These are phyloP conservation scores for Jatropha multifida DNA, from an alignment of 441 rosid genomes.

Conservation along the genomic window DNA sequence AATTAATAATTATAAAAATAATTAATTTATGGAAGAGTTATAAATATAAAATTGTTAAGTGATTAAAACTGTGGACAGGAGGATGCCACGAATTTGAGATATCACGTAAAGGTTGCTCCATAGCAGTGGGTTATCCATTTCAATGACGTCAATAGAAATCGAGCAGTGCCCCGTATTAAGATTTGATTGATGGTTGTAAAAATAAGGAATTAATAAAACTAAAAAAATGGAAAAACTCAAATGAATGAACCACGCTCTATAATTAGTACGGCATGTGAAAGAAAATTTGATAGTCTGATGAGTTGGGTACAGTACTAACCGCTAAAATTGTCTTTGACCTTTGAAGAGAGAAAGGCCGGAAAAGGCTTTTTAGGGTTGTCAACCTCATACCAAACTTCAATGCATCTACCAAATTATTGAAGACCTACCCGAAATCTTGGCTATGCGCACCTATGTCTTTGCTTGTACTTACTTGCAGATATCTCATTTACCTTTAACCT, in stretches of 20 bases:
- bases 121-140: not conserved
- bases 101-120: no score
- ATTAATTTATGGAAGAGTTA: no score
- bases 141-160: not conserved
- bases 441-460: not conserved
- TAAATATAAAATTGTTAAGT: no score
- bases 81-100: no score
- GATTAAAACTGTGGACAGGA: no score
- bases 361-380: slow-evolving; percentile 24
- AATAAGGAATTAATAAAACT: no score
- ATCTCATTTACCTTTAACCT: not conserved
- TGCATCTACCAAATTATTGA: slow-evolving; percentile 26
- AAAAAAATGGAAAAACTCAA: no score
- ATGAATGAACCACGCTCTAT: no score
- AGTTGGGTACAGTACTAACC: not conserved
- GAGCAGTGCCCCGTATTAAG: not conserved
- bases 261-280: not conserved
- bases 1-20: no score
- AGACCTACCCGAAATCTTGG: not conserved
- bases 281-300: not conserved
- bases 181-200: not conserved
- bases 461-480: not conserved
- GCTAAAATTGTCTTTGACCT: slow-evolving; percentile 21
- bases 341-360: slow-evolving; percentile 12
- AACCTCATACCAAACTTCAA: slow-evolving; percentile 27